phyloP scores from a whole-genome alignment of 2,329 filamentous ascomycete species.

The Cercospora sp. region DNA sequence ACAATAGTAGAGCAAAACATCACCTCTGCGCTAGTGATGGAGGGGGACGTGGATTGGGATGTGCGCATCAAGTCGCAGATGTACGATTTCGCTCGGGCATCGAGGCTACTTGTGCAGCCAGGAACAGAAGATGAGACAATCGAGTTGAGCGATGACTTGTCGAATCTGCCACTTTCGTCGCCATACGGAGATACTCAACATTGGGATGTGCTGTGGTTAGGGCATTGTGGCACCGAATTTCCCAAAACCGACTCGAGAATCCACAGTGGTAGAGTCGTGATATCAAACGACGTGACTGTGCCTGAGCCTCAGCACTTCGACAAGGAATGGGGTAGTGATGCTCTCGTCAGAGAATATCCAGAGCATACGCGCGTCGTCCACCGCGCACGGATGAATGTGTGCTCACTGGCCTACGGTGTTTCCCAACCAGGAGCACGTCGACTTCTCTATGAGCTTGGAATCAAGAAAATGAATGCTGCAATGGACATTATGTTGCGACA shows the following conservation, averaged over 20 bases:
- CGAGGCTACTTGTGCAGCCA: slow-evolving; percentile 42
- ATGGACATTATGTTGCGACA: slow-evolving; percentile 41
- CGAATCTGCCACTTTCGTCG: slow-evolving; percentile 28
- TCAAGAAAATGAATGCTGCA: slow-evolving; percentile 44
- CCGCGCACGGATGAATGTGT: slow-evolving; percentile 44
- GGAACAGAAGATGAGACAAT: slow-evolving; percentile 20
- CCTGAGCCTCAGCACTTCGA: slow-evolving; percentile 26
- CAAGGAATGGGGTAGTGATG: slow-evolving; percentile 29
- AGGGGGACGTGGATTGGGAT: slow-evolving; percentile 51
- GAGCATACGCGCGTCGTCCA: slow-evolving; percentile 50
- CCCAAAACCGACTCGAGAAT: slow-evolving; percentile 9
- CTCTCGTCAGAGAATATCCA: slow-evolving; percentile 25
- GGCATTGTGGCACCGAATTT: slow-evolving; percentile 34
- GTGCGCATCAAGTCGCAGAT: slow-evolving; percentile 46
- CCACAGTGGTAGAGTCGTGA: slow-evolving; percentile 24
- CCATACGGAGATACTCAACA: slow-evolving; percentile 43
- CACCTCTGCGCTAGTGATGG: slow-evolving; percentile 47
- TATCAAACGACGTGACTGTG: slow-evolving; percentile 28
- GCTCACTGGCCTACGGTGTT: slow-evolving; percentile 50
- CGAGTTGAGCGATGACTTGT: slow-evolving; percentile 17
- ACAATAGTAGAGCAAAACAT: slow-evolving; percentile 41
- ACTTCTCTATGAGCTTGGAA: slow-evolving; percentile 48
- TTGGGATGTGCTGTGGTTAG: slow-evolving; percentile 42
- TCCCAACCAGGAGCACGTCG: slow-evolving; percentile 48
- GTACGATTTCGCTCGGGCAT: slow-evolving; percentile 42